Base-by-base conservation (phyloP, 768 basidiomycete genomes). In the Agrocybe praecox region DNA sequence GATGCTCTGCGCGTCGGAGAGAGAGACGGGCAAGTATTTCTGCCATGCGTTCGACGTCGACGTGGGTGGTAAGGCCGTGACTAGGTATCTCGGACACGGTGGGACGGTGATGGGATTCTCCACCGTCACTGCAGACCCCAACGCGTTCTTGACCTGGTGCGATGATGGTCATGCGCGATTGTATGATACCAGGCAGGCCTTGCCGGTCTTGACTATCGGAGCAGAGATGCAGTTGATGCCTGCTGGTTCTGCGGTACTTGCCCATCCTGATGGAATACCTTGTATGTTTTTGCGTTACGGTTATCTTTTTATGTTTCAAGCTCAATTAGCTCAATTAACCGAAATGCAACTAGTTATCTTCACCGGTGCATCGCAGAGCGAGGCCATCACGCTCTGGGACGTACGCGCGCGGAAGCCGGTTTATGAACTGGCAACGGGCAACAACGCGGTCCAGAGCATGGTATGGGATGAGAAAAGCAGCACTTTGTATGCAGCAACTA, bases 361-460 rank as follows among this genome's bases (percentile, higher is more conserved):
- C 56, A 69, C 74, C 0, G 75, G 71, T 2, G 55, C 67, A 3
- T 57, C 56, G n/a, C 42, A 48, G 2, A 60, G 61, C 4, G 69
- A 80, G 52, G 59, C 67, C 9, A 71, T 80, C 61, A 72, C 71
- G 34, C 18, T 77, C 26, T 80, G 77, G 77, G 78, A 81, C 53
- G 49, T 78, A 14, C 75, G 78, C 26, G 71, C 73, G 0, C 64
- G 61, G 15, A 60, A 58, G 14, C 46, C 64, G 5, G 65, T 78
- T 1, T 80, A 79, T 58, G 77, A 80, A 53, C 67, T 80, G n/a
- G 67, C 75, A 1, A 78, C 77, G 2, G 79, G 79, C 2, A 81
- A 80, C 60, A 81, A 79, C 56, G 34, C 52, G 1, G 77, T 80
- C 0, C 44, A 42, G 0, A 59, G 57, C 6, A 59, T 80, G 54